Base-by-base conservation (phyloP, 257 asterid species). In the Solanum dulcamara region DNA sequence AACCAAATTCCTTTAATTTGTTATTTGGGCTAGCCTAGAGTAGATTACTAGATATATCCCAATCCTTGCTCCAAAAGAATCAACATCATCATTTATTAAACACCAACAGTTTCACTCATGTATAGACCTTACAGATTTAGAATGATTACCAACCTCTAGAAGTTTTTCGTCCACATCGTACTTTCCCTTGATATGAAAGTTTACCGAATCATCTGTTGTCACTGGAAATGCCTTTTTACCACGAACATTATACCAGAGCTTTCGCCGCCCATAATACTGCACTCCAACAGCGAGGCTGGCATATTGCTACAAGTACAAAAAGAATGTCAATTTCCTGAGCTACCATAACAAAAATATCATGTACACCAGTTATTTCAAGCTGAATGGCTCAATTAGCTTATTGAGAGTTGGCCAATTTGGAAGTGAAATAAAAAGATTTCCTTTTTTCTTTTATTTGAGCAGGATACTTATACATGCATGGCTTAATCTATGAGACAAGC, bases 201-300 rank as follows among this genome's bases (percentile, higher is more conserved):
- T 91, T 64, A 93, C 32, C 44, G 87, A 42, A 67, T 90, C 90
- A 91, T 94, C 87, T 7, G 89, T 80, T 20, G 96, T 90, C 81
- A 94, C 92, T 8, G 97, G 91, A 88, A 92, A 95, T 26, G 91
- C 87, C 89, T 90, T 91, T 90, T 97, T 95, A 6, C 90, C 97
- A 81, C 96, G 93, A 26, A 89, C 44, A 22, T 62, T 91, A 85
- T 91, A 95, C 87, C 92, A 92, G 50, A 92, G 64, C 89, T 92
- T 95, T 53, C 85, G 89, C 51, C 89, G 88, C 90, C 90, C 91
- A 83, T 84, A 88, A 85, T 92, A 93, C 84, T 89, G 94, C 90
- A 92, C 86, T 72, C 98, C 98, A 81, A 88, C 88, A 30, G 93
- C 93, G 44, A 95, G 72, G 87, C 90, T 93, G 4, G 94, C 91